Conservation (phyloP, 352 stramenopile genomes). For the Plasmopara halstedii region DNA sequence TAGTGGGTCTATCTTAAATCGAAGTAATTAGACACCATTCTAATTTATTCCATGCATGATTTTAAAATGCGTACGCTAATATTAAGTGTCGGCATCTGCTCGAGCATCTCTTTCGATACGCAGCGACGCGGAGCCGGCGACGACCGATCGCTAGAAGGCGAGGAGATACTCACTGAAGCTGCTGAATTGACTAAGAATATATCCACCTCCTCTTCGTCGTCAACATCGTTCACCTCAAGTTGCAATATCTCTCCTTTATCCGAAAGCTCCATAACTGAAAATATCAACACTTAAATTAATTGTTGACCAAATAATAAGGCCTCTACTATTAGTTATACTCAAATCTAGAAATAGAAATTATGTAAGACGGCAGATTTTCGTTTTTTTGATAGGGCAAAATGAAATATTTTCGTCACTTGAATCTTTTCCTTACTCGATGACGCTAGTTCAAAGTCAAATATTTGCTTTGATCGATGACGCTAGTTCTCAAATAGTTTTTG, state of each 20-base stretch:
- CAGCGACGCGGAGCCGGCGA: constrained; percentile 28
- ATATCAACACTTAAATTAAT: too few relatives aligned
- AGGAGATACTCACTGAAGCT: not conserved
- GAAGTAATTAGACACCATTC: not conserved
- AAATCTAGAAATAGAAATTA: too few relatives aligned
- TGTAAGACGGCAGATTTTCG: too few relatives aligned
- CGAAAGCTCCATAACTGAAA: constrained; percentile 7
- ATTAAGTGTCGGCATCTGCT: constrained; percentile 59
- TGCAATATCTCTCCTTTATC: constrained; percentile 4
- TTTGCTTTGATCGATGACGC: not conserved
- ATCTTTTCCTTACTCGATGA: not conserved
- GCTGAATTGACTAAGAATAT: constrained; percentile 8
- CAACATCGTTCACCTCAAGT: constrained; percentile 7
- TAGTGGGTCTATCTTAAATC: constrained; percentile 35
- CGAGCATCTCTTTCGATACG: constrained; percentile 59
- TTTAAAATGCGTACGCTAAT: constrained; percentile 32
- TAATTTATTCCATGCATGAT: not conserved
- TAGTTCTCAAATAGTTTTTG: not conserved
- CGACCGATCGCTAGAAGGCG: constrained; percentile 21
- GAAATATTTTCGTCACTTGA: too few relatives aligned
- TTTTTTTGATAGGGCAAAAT: too few relatives aligned
- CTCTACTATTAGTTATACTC: too few relatives aligned
- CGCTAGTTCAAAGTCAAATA: not conserved
- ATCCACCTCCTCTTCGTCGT: constrained; percentile 20
- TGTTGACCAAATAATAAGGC: too few relatives aligned